These are phyloP conservation scores for Rasamsonia emersonii DNA, from an alignment of 2,329 filamentous ascomycete genomes.

Conservation along the genomic window DNA sequence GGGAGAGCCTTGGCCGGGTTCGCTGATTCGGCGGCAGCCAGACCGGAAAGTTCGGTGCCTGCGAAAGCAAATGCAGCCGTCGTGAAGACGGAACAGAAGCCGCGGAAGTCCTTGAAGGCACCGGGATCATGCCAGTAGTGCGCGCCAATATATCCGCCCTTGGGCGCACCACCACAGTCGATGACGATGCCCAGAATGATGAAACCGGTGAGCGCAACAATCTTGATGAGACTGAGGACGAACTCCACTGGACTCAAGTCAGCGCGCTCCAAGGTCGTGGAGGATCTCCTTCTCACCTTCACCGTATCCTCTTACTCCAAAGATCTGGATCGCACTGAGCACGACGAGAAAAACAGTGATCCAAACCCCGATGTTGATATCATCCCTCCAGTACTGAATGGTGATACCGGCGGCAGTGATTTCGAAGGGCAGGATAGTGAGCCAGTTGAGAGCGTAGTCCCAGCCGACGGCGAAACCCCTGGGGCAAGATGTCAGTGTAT, in stretches of 20 bases:
- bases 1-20: conserved; percentile 45
- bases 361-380: conserved; percentile 48
- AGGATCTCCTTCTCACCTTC: conserved; percentile 11
- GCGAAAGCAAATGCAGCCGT: conserved; percentile 50
- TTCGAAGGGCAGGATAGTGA: conserved; percentile 71
- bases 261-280: too few species aligned
- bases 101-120: conserved; percentile 41
- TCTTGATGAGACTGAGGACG: conserved; percentile 49
- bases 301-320: conserved; percentile 45
- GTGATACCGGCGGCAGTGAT: conserved; percentile 52
- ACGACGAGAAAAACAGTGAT: conserved; percentile 48
- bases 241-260: conserved; percentile 52
- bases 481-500: neutral
- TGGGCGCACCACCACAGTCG: conserved; percentile 35
- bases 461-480: conserved; percentile 40
- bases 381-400: conserved; percentile 44
- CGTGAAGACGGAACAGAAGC: conserved; percentile 50
- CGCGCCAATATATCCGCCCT: conserved; percentile 32
- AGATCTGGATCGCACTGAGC: conserved; percentile 45
- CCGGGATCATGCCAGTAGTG: conserved; percentile 27
- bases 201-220: conserved; percentile 52
- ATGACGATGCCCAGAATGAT: conserved; percentile 69
- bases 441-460: conserved; percentile 72
- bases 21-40: conserved; percentile 45
- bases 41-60: conserved; percentile 46